Evolutionary conservation across 2,329 filamentous ascomycete genomes (phyloP).

Genomic region (Apiospora kogelbergensis): DNA sequence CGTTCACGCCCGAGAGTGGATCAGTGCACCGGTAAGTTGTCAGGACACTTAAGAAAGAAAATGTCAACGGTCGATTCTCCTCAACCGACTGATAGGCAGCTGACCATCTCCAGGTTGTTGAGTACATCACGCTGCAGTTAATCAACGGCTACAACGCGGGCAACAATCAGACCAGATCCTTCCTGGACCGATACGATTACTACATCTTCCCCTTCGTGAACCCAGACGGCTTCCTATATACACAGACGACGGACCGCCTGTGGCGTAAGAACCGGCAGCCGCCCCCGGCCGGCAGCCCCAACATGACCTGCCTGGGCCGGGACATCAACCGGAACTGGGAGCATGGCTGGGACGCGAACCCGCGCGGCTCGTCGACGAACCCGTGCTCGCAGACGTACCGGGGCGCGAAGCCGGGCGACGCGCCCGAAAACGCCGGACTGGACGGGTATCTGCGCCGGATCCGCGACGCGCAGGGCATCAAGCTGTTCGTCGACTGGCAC

Average conservation of each 20-base stretch:
- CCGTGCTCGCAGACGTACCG: slow-evolving; percentile 48
- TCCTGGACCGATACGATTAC: slow-evolving; percentile 61
- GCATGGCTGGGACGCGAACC: slow-evolving; percentile 44
- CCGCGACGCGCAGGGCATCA: slow-evolving; percentile 41
- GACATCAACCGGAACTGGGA: slow-evolving; percentile 58
- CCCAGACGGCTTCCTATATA: slow-evolving; percentile 61
- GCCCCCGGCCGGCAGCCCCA: slow-evolving; percentile 23
- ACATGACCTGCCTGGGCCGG: slow-evolving; percentile 43
- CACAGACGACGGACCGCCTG: slow-evolving; percentile 54
- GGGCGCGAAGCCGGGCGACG: slow-evolving; percentile 39
- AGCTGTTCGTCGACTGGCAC: slow-evolving; percentile 60
- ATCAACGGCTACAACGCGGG: slow-evolving; percentile 40
- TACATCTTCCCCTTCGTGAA: slow-evolving; percentile 65
- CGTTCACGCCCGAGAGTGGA: slow-evolving; percentile 56
- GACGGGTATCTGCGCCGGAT: slow-evolving; percentile 31
- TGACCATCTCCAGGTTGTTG: slow-evolving; percentile 30
- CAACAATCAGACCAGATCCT: slow-evolving; percentile 35
- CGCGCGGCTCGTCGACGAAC: slow-evolving; percentile 45
- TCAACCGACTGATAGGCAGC: not conserved
- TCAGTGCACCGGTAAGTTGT: slow-evolving; percentile 57
- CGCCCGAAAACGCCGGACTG: slow-evolving; percentile 47
- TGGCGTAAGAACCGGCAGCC: slow-evolving; percentile 59
- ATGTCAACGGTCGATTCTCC: not conserved
- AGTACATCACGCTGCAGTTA: slow-evolving; percentile 48
- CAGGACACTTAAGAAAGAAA: slow-evolving; percentile 24